Percentiles rank a stretch among this genome's conserved stretches.
Conservation (phyloP, 163 green algal genomes). For the Volvox carteri region DNA sequence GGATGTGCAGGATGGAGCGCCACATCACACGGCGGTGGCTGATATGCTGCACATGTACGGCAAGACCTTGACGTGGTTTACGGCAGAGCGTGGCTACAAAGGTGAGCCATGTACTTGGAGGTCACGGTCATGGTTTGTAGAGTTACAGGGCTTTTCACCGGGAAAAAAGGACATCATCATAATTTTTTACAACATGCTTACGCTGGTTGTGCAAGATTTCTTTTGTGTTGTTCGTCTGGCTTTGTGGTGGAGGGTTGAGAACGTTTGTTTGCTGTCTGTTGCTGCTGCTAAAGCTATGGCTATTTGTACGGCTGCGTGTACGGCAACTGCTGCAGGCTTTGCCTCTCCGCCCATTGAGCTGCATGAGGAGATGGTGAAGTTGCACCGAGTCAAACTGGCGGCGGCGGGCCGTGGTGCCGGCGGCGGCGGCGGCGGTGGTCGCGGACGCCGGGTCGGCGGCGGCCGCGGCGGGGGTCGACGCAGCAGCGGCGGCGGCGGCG, state of each 20-base stretch:
- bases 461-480: neutral
- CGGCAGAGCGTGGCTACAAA: constrained; percentile 74
- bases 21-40: constrained; percentile 74
- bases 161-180: too few species aligned
- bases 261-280: too few species aligned
- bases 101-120: constrained; percentile 16
- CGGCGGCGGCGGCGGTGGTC: neutral
- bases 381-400: constrained; percentile 58
- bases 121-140: too few species aligned
- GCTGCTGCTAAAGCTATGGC: too few species aligned
- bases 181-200: too few species aligned
- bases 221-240: too few species aligned
- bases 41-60: constrained; percentile 87
- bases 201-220: too few species aligned
- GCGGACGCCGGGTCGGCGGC: neutral
- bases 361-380: constrained; percentile 73
- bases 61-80: constrained; percentile 79
- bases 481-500: neutral
- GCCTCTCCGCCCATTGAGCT: constrained; percentile 77
- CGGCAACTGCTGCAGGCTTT: constrained; percentile 68
- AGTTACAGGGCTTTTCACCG: too few species aligned
- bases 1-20: constrained; percentile 62
- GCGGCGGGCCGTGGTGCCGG: neutral
- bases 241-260: too few species aligned
- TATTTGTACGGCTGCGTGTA: neutral